Evolutionary conservation across 345 rosid genomes (phyloP).

Genomic region (Ceriops decandra): DNA sequence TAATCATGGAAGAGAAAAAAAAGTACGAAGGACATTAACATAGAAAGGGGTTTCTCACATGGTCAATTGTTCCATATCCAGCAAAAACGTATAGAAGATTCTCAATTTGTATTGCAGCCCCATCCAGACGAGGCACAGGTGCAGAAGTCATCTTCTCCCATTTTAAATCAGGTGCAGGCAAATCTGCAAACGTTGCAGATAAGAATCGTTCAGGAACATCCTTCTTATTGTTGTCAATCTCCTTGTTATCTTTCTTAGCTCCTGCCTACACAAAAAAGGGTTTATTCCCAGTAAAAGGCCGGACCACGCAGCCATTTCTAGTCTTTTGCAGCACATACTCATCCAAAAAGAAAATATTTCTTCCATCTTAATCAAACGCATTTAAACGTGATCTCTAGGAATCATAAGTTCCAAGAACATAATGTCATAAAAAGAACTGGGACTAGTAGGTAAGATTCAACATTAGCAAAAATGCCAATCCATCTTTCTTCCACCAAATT

Average conservation of each 20-base stretch:
- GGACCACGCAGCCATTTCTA: not conserved
- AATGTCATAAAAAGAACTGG: no score
- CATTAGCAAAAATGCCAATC: no score
- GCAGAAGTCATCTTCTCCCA: constrained; percentile 91
- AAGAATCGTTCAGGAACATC: constrained; percentile 47
- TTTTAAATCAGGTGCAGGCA: constrained; percentile 65
- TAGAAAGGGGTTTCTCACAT: constrained; percentile 39
- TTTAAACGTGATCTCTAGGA: no score
- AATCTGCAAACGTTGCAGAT: constrained; percentile 90
- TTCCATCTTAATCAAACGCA: no score
- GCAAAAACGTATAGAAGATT: constrained; percentile 82
- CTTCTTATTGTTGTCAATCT: not conserved
- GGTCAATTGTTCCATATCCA: constrained; percentile 80
- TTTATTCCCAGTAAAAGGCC: not conserved
- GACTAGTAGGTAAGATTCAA: no score
- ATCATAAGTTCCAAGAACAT: no score
- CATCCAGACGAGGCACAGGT: constrained; percentile 92
- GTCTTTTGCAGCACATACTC: no score
- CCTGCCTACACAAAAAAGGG: constrained; percentile 29
- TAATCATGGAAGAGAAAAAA: no score
- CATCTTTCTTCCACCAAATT: no score
- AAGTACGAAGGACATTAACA: not conserved
- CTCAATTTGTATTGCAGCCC: constrained; percentile 84
- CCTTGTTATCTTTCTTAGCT: constrained; percentile 1
- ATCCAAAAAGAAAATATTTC: no score